A percentile compares a stretch with the other conserved stretches of the same genome.
Evolutionary conservation across 768 basidiomycete species (phyloP).

Genomic region (Cantharellus cinnabarinus): DNA sequence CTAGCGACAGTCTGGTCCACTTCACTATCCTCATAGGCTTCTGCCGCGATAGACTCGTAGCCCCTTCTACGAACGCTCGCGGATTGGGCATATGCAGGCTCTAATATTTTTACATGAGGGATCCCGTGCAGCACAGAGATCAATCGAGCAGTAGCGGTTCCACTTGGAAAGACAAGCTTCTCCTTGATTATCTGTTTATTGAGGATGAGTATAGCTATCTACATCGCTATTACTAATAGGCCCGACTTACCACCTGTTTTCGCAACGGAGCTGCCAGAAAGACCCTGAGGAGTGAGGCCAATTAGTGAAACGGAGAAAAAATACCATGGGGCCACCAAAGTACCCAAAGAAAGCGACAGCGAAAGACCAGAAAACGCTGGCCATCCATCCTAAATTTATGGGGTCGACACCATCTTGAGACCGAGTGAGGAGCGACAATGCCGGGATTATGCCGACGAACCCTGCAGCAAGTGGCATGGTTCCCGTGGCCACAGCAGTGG

Average conservation of each 20-base stretch:
- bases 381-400: constrained; percentile 50
- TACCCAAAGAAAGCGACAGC: constrained; percentile 89
- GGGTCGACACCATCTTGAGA: constrained; percentile 58
- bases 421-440: constrained; percentile 56
- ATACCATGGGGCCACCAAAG: constrained; percentile 1
- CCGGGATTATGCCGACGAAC: constrained; percentile 87
- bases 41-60: constrained; percentile 9
- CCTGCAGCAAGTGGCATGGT: constrained; percentile 72
- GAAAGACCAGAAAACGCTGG: constrained; percentile 68
- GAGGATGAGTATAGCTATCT: background rate
- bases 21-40: constrained; percentile 8
- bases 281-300: constrained; percentile 30
- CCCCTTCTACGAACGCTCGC: background rate
- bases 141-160: constrained; percentile 88
- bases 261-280: constrained; percentile 88
- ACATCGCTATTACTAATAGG: background rate
- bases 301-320: background rate
- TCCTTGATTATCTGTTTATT: constrained; percentile 67
- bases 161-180: constrained; percentile 82
- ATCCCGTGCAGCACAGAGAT: constrained; percentile 74
- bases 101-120: constrained; percentile 24
- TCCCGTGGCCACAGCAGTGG: constrained; percentile 88
- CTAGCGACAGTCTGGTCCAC: constrained; percentile 13
- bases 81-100: background rate
- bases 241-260: constrained; percentile 62